Evolutionary conservation across 176 grass and related monocot genomes (phyloP), one percentile per base, ranked within the genome.

Genomic region (Triticum urartu): DNA sequence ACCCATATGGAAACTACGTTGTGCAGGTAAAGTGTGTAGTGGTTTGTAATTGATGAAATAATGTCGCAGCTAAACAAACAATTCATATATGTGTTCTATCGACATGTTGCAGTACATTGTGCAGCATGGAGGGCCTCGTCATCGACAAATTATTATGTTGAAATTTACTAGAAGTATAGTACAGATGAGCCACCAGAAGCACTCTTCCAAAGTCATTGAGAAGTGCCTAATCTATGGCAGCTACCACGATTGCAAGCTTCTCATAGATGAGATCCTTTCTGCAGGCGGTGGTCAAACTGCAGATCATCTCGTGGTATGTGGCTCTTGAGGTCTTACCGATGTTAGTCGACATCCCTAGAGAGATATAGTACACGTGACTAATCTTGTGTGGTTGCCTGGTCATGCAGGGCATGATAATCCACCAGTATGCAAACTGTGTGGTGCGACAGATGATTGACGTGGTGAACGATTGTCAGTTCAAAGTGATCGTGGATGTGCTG

Each of bases 191-290:
- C 76, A 56, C 42, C 81, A 89, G 18, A 93, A 91, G 79, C 89
- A 65, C 62, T 64, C 85, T 54, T 93, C 89, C 10, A 91, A 95
- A 64, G 94, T 95, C 1, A 33, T 95, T 25, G 85, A 93, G 48
- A 91, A 93, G 30, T 83, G 87, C 75, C 84, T 93, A 20, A 20
- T 52, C 28, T 81, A 88, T 7, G 89, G 91, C 30, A 48, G 81
- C 83, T 54, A 34, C 18, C 9, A 78, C 7, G 94, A 86, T n/a
- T 87, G 77, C 1, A 78, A 77, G 40, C 11, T 80, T 11, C 79
- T 91, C 40, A 56, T 79, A 13, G 61, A 65, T 26, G 94, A 95
- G 79, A 93, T 91, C 62, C 43, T 91, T 28, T 42, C 8, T 22
- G 39, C 76, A 0, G 56, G 77, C 14, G 82, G 68, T 24, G 75